Evolutionary conservation across 345 rosid species (phyloP), one percentile per base, ranked within the genome.

Genomic region (Eutrema yunnanense): DNA sequence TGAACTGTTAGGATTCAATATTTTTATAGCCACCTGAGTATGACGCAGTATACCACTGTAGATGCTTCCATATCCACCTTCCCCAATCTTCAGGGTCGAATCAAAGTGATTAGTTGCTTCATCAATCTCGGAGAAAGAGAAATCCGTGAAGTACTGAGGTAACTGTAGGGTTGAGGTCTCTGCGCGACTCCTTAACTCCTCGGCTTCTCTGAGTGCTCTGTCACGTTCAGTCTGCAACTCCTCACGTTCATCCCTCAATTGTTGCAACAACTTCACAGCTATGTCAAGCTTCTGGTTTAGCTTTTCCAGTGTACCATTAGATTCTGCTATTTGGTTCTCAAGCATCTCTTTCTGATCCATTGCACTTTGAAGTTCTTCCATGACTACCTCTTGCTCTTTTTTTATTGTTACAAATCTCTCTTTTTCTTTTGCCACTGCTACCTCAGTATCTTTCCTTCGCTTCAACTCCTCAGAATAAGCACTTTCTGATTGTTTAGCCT

Each of bases 41-140:
- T 86, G 88, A 40, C 82, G 83, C 71, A 93, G 85, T 13, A 70
- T 7, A 56, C 94, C 94, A 75, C 77, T 81, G 69, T 87, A 90
- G 72, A 90, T 85, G 84, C 86, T 90, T 50, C 97, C 98, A 78
- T 87, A 93, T 41, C 96, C 96, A 13, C 98, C 98, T 86, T 90
- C 96, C 36, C 94, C 98, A 59, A 93, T 89, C 84, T 87, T 90
- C 78, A 77, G 67, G 52, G 88, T 82, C 12, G 82, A 82, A 74
- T 89, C 87, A 74, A 90, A 90, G 52, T 82, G 83, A 50, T 32
- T 42, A 60, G 97, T 86, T 44, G 97, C 98, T 73, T 83, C 87
- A 78, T 83, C 70, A 52, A 90, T 82, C 81, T 93, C 98, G 37
- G 86, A 77, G 81, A 85, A 75, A 32, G 90, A 79, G 74, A 90